Base-by-base conservation (phyloP, 768 basidiomycete genomes). In the Auricularia sp. region DNA sequence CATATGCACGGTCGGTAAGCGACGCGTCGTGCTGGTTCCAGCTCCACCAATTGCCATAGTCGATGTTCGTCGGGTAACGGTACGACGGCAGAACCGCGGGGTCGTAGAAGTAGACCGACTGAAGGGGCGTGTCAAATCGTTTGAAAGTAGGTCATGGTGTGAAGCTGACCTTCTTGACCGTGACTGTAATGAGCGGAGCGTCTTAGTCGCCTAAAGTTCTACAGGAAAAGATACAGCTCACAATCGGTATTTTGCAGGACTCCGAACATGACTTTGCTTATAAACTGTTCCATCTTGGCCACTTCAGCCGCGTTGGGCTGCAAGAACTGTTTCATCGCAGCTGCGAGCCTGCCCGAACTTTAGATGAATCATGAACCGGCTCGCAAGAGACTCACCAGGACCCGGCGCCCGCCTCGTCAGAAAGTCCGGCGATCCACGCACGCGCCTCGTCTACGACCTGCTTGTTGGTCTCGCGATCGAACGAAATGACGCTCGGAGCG, bases 371-470 rank as follows among this genome's bases (percentile, higher is more conserved):
- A 7, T 6, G 56, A 6, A 6, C 21, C 18, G 16, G 18, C 6
- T 16, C 47, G 47, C 47, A 8, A n/a, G 56, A 1, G 10, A 33
- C 56, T 8, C 24, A 59, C 82, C 82, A 85, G 29, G 82, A 83
- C 11, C 82, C 83, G 0, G 83, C 83, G 35, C 83, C 83, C n/a
- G 80, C 83, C 70, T 85, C 83, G 67, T 85, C 83, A 62, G 81
- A 83, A 65, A 84, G 68, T 0, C 83, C 83, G n/a, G 82, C 79
- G 62, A 85, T 85, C 83, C 83, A 85, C 14, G 82, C 82, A 45
- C 83, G 71, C 14, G 81, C 76, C 64, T 83, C 83, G 67, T 84
- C 78, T 67, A 71, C 77, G 1, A 85, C 82, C 1, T 78, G 65
- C 7, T 79, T 79, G 66, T 83, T 80, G 2, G 79, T 81, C 63